Base-by-base conservation (phyloP, 345 rosid species). In the Murraya koenigii region DNA sequence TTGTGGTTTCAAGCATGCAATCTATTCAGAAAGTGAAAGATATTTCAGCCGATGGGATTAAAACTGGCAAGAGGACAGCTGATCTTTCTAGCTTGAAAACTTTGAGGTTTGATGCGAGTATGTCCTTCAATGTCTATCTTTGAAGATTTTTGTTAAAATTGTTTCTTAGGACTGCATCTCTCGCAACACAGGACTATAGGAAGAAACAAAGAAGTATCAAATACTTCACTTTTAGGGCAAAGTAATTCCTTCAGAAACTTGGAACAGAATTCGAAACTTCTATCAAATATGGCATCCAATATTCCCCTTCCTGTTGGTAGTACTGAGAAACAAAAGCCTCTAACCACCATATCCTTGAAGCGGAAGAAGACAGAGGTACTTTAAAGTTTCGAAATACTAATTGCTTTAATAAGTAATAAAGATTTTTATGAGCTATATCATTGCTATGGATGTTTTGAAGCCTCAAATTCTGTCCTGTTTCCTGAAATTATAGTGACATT, bases 291-390 rank as follows among this genome's bases (percentile, higher is more conserved):
- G 8, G 61, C 36, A 81, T 72, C 81, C 71, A 76, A 35, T 70
- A 69, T 36, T 76, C 74, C 61, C 56, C 82, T 68, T 75, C 66
- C 87, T 78, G 75, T 77, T 83, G 78, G 70, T 44, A 83, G 75
- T 38, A 74, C 78, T 41, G 81, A 85, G 80, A 87, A 67, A 66
- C 82, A 81, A 78, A 68, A 78, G 23, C 80, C 78, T 60, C 67
- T 4, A 26, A 81, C 74, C 15, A 65, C 90, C 0, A 2, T 52
- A 77, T 88, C 92, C 69, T 82, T 93, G 72, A 96, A 96, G 79
- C 82, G 99, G 69, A 93, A 93, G 89, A 82, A 79, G 56, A 73
- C 38, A 67, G 90, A 90, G 95, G 94, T 94, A 78, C 73, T 22
- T 44, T 52, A 59, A 58, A 55, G 32, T 74, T 66, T 56, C 11